Evolutionary conservation across 129 eudicot genomes (phyloP).

Genomic region (Cynara cardunculus): DNA sequence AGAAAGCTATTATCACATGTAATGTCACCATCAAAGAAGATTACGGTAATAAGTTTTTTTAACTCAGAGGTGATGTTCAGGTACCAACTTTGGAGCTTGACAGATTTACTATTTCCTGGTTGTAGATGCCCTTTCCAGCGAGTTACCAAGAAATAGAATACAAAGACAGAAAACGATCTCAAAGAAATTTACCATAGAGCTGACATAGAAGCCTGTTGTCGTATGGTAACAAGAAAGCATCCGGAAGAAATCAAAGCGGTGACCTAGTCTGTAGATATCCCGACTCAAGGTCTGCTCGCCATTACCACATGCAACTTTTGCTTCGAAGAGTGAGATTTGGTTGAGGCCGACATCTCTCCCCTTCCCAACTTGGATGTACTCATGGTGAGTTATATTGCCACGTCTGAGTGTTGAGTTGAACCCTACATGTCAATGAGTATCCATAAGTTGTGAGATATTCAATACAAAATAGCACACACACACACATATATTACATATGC

Average conservation of each 20-base stretch:
- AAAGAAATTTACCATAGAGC: conserved; percentile 52
- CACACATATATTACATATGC: neutral
- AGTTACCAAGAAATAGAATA: neutral
- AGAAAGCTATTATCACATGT: neutral
- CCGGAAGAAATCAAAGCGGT: conserved; percentile 82
- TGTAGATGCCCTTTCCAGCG: neutral
- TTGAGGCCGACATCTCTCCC: conserved; percentile 21
- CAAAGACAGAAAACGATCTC: neutral
- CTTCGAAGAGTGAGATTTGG: conserved; percentile 19
- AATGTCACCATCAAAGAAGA: neutral
- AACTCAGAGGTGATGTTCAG: neutral
- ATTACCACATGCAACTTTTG: conserved; percentile 18
- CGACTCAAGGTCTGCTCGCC: conserved; percentile 20
- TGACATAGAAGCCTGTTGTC: conserved; percentile 63
- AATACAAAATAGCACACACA: neutral
- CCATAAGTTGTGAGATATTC: neutral
- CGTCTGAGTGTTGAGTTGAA: conserved; percentile 17
- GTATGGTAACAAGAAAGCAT: conserved; percentile 67
- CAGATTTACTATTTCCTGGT: neutral
- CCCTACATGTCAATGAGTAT: conserved; percentile 35
- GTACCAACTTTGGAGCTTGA: neutral
- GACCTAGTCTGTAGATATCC: neutral
- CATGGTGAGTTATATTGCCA: conserved; percentile 24
- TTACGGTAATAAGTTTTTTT: neutral
- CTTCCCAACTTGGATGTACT: conserved; percentile 23